These are phyloP conservation scores for Pichia thaimueangensis DNA, from an alignment of 805 yeast genomes.

Conservation along the genomic window DNA sequence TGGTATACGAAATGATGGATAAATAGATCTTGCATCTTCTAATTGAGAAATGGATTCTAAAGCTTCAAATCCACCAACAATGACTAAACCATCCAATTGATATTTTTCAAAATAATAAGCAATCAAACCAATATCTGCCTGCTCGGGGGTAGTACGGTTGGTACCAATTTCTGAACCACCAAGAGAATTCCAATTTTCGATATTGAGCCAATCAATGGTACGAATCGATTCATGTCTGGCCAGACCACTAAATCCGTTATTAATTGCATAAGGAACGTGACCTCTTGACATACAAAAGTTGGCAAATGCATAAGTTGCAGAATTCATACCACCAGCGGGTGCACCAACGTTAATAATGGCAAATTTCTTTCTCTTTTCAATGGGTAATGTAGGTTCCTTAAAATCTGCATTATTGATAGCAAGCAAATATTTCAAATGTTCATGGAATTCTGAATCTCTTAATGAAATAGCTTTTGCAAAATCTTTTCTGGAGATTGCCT, in stretches of 20 bases:
- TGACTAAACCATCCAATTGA: conserved; percentile 60
- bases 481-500: conserved; percentile 57
- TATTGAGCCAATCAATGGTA: conserved; percentile 58
- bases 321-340: conserved; percentile 72
- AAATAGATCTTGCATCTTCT: conserved; percentile 50
- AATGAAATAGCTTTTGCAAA: conserved; percentile 65
- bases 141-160: conserved; percentile 62
- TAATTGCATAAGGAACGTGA: conserved; percentile 63
- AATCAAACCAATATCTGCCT: conserved; percentile 59
- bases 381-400: conserved; percentile 52
- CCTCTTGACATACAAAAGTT: conserved; percentile 71
- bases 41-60: conserved; percentile 65
- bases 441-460: conserved; percentile 66
- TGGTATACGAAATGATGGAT: conserved; percentile 71
- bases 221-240: conserved; percentile 56
- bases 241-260: conserved; percentile 70
- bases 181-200: conserved; percentile 63
- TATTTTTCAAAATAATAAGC: conserved; percentile 69
- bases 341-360: conserved; percentile 78
- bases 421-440: conserved; percentile 55
- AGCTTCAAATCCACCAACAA: conserved; percentile 81
- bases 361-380: conserved; percentile 48
- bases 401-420: conserved; percentile 66
- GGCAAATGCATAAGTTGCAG: conserved; percentile 71
- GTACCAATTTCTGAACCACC: conserved; percentile 87